Evolutionary conservation across 495 filamentous ascomycete species (phyloP).

Genomic region (Sordaria brevicollis): DNA sequence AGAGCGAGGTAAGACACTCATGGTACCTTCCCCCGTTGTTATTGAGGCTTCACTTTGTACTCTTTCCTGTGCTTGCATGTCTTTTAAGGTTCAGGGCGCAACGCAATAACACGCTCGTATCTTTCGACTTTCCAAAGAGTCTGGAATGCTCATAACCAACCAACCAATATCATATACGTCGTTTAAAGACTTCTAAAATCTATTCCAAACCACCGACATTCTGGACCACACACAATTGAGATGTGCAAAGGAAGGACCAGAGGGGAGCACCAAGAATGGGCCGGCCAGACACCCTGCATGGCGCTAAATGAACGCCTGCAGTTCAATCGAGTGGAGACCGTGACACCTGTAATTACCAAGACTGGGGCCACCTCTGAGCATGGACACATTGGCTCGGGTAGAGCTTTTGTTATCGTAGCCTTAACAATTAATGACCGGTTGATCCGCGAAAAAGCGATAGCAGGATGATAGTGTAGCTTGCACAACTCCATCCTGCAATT

Average conservation of each 20-base stretch:
- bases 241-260: background rate
- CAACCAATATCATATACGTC: background rate
- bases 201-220: background rate
- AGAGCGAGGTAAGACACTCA: background rate
- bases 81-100: background rate
- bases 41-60: background rate
- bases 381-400: background rate
- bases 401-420: background rate
- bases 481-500: background rate
- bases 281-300: background rate
- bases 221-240: background rate
- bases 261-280: background rate
- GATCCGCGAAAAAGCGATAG: background rate
- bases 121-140: background rate
- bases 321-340: background rate
- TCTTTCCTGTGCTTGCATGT: background rate
- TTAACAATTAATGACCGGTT: background rate
- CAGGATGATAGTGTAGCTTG: background rate
- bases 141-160: background rate
- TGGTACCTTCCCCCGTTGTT: background rate
- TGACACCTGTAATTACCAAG: background rate
- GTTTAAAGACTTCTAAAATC: background rate
- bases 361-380: background rate
- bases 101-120: background rate
- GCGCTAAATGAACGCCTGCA: background rate